Percentiles rank a stretch among this genome's conserved stretches.
Conservation (phyloP, 257 asterid species). For the Fraxinus anomala region DNA sequence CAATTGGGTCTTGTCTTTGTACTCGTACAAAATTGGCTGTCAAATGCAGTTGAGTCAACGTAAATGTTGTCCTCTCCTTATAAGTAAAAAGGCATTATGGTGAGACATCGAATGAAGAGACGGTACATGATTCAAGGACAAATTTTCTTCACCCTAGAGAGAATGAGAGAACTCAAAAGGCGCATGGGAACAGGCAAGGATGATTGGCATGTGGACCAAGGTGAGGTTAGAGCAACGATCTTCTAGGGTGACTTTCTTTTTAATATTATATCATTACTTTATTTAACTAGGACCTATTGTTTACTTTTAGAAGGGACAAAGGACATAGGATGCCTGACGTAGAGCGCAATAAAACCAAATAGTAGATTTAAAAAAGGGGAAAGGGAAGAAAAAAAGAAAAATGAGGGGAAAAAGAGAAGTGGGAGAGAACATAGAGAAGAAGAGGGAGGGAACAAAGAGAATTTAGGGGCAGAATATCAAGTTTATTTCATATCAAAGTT, state of each 20-base stretch:
- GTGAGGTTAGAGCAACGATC: background rate
- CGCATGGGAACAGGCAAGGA: background rate
- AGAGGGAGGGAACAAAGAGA: too few relatives aligned
- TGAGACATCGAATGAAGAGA: background rate
- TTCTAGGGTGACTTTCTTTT: background rate
- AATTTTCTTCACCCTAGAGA: background rate
- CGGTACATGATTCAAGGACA: background rate
- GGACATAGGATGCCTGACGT: background rate
- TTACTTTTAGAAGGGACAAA: background rate
- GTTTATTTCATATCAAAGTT: too few relatives aligned
- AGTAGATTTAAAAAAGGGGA: too few relatives aligned
- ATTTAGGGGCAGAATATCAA: too few relatives aligned
- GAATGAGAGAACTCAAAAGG: background rate
- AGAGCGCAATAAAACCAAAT: too few relatives aligned
- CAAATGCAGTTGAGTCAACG: background rate
- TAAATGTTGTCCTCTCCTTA: background rate
- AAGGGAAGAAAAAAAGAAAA: too few relatives aligned
- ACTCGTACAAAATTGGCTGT: background rate
- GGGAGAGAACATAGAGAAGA: too few relatives aligned
- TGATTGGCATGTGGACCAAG: background rate
- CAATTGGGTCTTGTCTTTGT: background rate
- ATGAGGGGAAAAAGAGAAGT: too few relatives aligned
- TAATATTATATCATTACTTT: too few relatives aligned
- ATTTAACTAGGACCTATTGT: background rate
- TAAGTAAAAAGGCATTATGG: background rate